Evolutionary conservation across 176 grass and related monocot species (phyloP).

Genomic region (Triticum dicoccoides): DNA sequence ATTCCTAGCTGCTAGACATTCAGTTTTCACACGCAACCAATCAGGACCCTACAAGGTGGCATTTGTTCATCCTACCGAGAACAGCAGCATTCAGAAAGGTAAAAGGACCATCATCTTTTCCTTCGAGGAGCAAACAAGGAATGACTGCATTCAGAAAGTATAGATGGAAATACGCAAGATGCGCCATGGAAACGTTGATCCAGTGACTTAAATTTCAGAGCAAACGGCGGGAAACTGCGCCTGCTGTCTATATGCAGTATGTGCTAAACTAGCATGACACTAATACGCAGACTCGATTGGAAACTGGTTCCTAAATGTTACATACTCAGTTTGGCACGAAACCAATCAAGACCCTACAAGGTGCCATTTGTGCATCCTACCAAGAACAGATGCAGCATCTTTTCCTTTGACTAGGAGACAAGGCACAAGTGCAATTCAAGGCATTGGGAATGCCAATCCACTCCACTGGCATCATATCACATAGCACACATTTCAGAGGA

Average conservation of each 20-base stretch:
- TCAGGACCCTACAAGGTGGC: background rate
- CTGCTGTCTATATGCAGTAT: background rate
- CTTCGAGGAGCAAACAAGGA: no score
- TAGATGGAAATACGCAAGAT: background rate
- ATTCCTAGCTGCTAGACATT: no score
- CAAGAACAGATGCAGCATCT: background rate
- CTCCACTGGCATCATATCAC: background rate
- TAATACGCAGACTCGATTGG: background rate
- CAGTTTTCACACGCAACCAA: no score
- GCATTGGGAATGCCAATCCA: background rate
- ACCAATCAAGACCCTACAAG: background rate
- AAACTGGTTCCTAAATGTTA: background rate
- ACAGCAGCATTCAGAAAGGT: background rate
- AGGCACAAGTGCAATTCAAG: background rate
- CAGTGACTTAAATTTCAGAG: background rate
- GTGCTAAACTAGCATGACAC: background rate
- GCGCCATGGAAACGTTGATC: background rate
- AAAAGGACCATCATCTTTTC: background rate
- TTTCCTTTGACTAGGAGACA: no score
- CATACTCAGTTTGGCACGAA: background rate
- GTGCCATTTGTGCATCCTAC: background rate
- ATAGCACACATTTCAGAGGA: background rate
- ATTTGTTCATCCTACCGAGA: background rate
- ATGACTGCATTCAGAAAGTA: background rate
- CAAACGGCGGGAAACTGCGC: background rate